Percentiles rank a stretch among this genome's conserved stretches.
Evolutionary conservation across 257 asterid species (phyloP).

Genomic region (Henckelia pumila): DNA sequence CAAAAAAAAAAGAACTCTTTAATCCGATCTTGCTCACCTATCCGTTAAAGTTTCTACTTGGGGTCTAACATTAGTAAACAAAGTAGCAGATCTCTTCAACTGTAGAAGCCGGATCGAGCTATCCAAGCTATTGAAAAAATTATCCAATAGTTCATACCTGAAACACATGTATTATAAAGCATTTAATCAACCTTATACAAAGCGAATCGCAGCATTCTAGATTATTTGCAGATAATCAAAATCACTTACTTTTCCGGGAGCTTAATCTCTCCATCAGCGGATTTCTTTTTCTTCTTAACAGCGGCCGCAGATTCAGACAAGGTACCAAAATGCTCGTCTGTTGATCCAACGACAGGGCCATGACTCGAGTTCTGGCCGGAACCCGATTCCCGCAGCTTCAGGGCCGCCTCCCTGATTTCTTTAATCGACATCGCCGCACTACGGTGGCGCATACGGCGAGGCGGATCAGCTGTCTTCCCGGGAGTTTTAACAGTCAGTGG

Average conservation of each 20-base stretch:
- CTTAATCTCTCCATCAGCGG: conserved; percentile 24
- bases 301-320: conserved; percentile 22
- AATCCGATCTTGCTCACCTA: conserved; percentile 41
- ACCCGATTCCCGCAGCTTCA: conserved; percentile 43
- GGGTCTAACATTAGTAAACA: conserved; percentile 58
- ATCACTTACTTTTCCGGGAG: conserved; percentile 75
- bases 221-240: not conserved
- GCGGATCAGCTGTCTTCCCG: conserved; percentile 52
- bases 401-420: conserved; percentile 59
- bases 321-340: conserved; percentile 15
- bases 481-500: conserved; percentile 64
- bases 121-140: conserved; percentile 69
- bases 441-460: conserved; percentile 49
- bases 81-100: conserved; percentile 49
- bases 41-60: conserved; percentile 65
- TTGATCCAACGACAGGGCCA: conserved; percentile 27
- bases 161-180: conserved; percentile 26
- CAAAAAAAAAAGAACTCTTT: not conserved
- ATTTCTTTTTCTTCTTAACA: conserved; percentile 35
- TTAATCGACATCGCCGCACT: conserved; percentile 54
- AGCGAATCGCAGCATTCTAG: not conserved
- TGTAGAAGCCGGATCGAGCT: conserved; percentile 67
- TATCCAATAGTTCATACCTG: conserved; percentile 74
- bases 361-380: conserved; percentile 21
- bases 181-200: conserved; percentile 4